phyloP scores from a whole-genome alignment of 148 eudicot species.

The Amaranthus palmeri region DNA sequence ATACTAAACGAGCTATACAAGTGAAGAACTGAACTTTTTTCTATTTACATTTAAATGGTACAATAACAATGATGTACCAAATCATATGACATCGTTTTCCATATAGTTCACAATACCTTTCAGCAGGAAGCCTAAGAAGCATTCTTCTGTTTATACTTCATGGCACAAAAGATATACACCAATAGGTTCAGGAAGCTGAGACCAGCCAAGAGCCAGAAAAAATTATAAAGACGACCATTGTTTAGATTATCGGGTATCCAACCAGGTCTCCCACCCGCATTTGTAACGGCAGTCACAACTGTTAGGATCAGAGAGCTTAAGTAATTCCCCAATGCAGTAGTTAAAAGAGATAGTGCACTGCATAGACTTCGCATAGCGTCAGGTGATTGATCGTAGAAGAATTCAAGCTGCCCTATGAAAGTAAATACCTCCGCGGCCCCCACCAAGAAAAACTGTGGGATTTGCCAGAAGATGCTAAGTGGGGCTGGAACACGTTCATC shows the following conservation, averaged over 20 bases:
- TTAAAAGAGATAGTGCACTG: conserved; percentile 58
- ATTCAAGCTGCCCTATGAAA: conserved; percentile 63
- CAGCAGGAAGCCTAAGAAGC: conserved; percentile 9
- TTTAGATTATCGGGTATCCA: conserved; percentile 79
- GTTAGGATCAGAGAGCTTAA: conserved; percentile 59
- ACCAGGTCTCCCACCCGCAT: conserved; percentile 44
- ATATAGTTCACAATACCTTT: not conserved
- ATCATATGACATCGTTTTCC: not conserved
- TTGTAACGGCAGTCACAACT: conserved; percentile 46
- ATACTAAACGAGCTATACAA: not conserved
- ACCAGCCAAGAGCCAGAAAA: conserved; percentile 59
- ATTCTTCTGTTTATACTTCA: conserved; percentile 58
- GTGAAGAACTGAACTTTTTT: not conserved
- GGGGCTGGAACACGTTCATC: conserved; percentile 19
- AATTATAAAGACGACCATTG: conserved; percentile 55
- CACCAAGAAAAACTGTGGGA: conserved; percentile 64
- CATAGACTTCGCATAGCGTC: conserved; percentile 76
- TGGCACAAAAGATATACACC: conserved; percentile 44
- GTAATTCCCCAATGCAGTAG: conserved; percentile 56
- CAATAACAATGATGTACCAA: not conserved
- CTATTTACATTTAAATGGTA: not conserved
- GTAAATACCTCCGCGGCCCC: conserved; percentile 76
- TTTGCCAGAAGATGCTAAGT: conserved; percentile 64
- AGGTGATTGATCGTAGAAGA: conserved; percentile 76
- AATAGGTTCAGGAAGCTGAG: conserved; percentile 59